Percentiles rank a stretch among this genome's conserved stretches.
Evolutionary conservation across 2,329 filamentous ascomycete genomes (phyloP).

Genomic region (Pyricularia sp.): DNA sequence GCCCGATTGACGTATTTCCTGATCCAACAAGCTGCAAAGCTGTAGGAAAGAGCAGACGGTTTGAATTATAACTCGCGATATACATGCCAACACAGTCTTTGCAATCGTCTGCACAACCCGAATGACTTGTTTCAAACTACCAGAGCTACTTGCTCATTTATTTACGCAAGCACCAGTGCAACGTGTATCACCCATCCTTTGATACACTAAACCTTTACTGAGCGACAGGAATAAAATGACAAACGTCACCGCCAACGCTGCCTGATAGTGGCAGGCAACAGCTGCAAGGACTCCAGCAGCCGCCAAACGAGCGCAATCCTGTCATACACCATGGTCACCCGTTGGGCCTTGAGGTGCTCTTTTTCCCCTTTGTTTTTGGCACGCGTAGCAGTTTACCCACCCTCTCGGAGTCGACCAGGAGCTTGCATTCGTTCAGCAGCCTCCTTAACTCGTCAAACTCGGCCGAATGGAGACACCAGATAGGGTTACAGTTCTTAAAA

Average conservation of each 20-base stretch:
- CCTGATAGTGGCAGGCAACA: not conserved
- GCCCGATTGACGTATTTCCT: no score
- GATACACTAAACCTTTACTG: not conserved
- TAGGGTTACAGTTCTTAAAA: not conserved
- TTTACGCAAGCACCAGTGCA: no score
- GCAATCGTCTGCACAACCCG: no score
- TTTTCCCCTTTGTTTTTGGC: not conserved
- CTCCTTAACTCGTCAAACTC: not conserved
- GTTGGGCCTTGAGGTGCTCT: not conserved
- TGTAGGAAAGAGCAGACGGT: no score
- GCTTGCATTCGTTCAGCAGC: not conserved
- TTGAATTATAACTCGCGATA: no score
- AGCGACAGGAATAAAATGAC: not conserved
- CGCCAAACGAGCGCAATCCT: not conserved
- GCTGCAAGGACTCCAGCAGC: not conserved
- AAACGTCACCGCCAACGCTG: not conserved
- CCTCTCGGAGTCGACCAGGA: not conserved
- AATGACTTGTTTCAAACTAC: no score
- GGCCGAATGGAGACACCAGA: not conserved
- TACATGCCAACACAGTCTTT: no score
- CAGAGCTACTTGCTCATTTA: no score
- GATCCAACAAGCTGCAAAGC: no score
- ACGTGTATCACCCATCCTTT: not conserved
- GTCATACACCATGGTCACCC: not conserved
- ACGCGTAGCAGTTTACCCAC: not conserved